Percentiles rank a stretch among this genome's conserved stretches.
phyloP scores from a whole-genome alignment of 805 yeast species.

The Ogataea pini region DNA sequence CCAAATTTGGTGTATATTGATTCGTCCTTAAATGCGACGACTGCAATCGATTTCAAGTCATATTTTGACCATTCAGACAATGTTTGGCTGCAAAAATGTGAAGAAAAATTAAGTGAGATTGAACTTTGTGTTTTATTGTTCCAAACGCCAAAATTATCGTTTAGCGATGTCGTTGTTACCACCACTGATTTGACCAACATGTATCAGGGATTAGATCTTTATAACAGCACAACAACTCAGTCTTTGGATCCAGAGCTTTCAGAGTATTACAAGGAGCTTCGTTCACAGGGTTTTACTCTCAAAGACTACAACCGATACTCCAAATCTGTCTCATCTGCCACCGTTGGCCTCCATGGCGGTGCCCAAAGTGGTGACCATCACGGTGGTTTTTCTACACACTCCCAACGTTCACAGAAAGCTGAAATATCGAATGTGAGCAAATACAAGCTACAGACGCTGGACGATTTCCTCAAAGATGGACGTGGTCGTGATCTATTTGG shows the following conservation, averaged over 20 bases:
- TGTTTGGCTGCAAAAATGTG: slow-evolving; percentile 16
- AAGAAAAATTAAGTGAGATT: slow-evolving; percentile 27
- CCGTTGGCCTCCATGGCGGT: not conserved
- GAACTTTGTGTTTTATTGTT: slow-evolving; percentile 34
- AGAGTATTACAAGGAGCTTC: slow-evolving; percentile 30
- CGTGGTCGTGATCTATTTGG: slow-evolving; percentile 45
- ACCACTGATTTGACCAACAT: not conserved
- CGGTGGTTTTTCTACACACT: not conserved
- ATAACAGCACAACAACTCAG: slow-evolving; percentile 19
- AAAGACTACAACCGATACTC: slow-evolving; percentile 41
- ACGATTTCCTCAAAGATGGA: slow-evolving; percentile 63
- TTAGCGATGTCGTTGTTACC: slow-evolving; percentile 8
- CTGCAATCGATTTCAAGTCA: slow-evolving; percentile 20
- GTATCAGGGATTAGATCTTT: slow-evolving; percentile 7
- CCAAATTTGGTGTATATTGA: slow-evolving; percentile 42
- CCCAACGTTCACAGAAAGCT: not conserved
- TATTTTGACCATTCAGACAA: slow-evolving; percentile 17
- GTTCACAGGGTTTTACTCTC: slow-evolving; percentile 37
- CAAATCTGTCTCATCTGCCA: slow-evolving; percentile 26
- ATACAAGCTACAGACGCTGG: slow-evolving; percentile 73
- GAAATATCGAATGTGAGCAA: slow-evolving; percentile 30
- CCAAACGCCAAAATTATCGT: slow-evolving; percentile 31
- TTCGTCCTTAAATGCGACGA: slow-evolving; percentile 22
- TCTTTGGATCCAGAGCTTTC: slow-evolving; percentile 24
- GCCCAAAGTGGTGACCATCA: too few relatives aligned